These are phyloP conservation scores for Talaromyces liani DNA, from an alignment of 495 filamentous ascomycete species.

Conservation along the genomic window DNA sequence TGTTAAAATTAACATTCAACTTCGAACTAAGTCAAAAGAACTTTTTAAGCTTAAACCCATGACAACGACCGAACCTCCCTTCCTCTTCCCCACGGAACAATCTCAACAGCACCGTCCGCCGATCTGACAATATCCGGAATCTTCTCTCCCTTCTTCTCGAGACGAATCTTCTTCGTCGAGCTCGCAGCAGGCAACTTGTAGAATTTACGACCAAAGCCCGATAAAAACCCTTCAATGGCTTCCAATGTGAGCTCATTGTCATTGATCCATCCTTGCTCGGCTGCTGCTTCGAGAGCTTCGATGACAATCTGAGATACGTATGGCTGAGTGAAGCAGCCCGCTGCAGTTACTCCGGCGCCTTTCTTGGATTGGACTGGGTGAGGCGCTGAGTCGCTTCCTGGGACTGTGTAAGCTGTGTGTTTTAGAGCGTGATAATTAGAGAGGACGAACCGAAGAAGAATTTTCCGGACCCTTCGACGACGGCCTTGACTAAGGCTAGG, in stretches of 20 bases:
- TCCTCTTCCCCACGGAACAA: slow-evolving; percentile 10
- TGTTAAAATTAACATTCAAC: too few relatives aligned
- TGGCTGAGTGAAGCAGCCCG: slow-evolving; percentile 89
- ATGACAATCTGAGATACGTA: slow-evolving; percentile 70
- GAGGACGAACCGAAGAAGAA: slow-evolving; percentile 62
- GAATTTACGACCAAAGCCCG: slow-evolving; percentile 65
- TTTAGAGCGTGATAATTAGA: neutral
- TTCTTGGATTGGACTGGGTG: slow-evolving; percentile 71
- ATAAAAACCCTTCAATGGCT: slow-evolving; percentile 66
- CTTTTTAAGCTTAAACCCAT: neutral
- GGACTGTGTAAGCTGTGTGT: neutral
- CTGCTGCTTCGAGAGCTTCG: slow-evolving; percentile 62
- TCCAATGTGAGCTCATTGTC: slow-evolving; percentile 64
- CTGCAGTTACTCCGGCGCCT: slow-evolving; percentile 56
- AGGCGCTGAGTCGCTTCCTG: slow-evolving; percentile 60
- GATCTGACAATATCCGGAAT: slow-evolving; percentile 44
- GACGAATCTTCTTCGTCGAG: slow-evolving; percentile 47
- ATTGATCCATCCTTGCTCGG: slow-evolving; percentile 56
- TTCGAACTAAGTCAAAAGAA: neutral
- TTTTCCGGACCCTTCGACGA: slow-evolving; percentile 58
- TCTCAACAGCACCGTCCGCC: slow-evolving; percentile 11
- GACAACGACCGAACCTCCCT: slow-evolving; percentile 5
- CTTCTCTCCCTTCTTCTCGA: slow-evolving; percentile 54
- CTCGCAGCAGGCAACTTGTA: slow-evolving; percentile 45
- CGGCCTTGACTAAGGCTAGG: slow-evolving; percentile 63